phyloP scores from a whole-genome alignment of 2,329 filamentous ascomycete genomes.

The Neonectria faginata region DNA sequence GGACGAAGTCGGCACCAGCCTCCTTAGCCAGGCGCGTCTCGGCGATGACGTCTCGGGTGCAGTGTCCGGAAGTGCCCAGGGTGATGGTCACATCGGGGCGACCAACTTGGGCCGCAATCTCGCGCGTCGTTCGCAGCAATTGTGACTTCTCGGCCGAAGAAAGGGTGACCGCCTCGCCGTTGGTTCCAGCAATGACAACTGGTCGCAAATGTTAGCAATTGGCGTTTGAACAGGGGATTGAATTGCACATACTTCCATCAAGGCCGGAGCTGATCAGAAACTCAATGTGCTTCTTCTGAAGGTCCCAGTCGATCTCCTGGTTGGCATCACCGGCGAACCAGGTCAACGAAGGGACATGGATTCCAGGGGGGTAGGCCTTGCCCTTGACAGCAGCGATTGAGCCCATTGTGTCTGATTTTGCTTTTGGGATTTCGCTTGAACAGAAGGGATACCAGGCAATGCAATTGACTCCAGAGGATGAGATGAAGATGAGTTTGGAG shows the following conservation, averaged over 20 bases:
- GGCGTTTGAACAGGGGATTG: rapidly evolving
- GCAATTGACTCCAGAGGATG: background rate
- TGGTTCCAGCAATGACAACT: conserved; percentile 77
- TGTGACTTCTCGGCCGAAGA: conserved; percentile 71
- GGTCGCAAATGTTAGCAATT: conserved; percentile 29
- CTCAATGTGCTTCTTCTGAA: conserved; percentile 64
- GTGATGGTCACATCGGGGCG: conserved; percentile 71
- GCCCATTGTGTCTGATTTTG: conserved; percentile 40
- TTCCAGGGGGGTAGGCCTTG: conserved; percentile 59
- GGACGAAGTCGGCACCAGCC: conserved; percentile 74
- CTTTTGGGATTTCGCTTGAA: background rate
- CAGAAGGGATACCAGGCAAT: background rate
- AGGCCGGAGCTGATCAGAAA: conserved; percentile 66
- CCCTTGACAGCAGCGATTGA: conserved; percentile 43
- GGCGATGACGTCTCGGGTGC: conserved; percentile 73
- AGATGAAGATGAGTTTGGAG: conserved; percentile 2
- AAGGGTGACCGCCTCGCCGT: conserved; percentile 79
- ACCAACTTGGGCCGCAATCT: conserved; percentile 67
- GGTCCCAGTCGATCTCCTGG: conserved; percentile 67
- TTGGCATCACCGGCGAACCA: conserved; percentile 61
- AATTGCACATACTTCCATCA: conserved; percentile 56
- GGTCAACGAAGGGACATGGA: conserved; percentile 68
- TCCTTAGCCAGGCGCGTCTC: conserved; percentile 71
- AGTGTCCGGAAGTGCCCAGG: conserved; percentile 74
- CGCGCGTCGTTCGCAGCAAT: conserved; percentile 71